These are phyloP conservation scores for Leccinum imitatum DNA, from an alignment of 768 basidiomycete species.

Conservation along the genomic window DNA sequence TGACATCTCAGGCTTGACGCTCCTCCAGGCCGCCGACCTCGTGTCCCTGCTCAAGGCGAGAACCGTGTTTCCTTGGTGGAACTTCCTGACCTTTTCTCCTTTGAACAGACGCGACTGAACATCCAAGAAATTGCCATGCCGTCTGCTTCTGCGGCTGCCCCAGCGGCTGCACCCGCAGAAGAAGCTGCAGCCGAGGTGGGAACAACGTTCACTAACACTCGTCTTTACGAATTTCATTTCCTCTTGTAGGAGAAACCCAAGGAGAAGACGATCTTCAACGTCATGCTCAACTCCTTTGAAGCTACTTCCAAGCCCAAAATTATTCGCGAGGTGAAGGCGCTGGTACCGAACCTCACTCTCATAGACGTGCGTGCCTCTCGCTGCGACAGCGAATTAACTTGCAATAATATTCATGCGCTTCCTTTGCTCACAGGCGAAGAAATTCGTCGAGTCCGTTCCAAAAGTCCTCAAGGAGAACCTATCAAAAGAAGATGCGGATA, in stretches of 20 bases:
- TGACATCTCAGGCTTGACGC: constrained; percentile 83
- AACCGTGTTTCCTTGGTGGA: background rate
- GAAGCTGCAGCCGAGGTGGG: constrained; percentile 65
- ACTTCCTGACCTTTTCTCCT: background rate
- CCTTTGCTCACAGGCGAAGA: constrained; percentile 76
- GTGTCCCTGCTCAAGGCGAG: constrained; percentile 87
- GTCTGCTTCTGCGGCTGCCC: constrained; percentile 60
- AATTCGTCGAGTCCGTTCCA: constrained; percentile 95
- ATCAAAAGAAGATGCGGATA: constrained; percentile 97
- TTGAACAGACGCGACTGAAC: constrained; percentile 76
- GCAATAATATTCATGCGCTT: constrained; percentile 1
- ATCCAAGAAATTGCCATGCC: constrained; percentile 92
- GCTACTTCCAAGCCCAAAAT: constrained; percentile 92
- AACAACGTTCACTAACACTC: background rate
- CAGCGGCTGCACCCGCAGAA: constrained; percentile 56
- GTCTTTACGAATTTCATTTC: background rate
- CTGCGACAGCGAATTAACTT: background rate
- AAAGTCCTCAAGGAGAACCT: constrained; percentile 93
- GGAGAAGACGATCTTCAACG: constrained; percentile 97
- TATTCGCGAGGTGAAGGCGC: constrained; percentile 94
- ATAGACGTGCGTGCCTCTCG: constrained; percentile 74
- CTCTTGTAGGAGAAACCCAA: constrained; percentile 82
- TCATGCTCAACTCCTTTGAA: constrained; percentile 94
- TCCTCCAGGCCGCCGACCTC: constrained; percentile 94
- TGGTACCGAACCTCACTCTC: constrained; percentile 93